These are phyloP conservation scores for Cladosporium sp. DNA, from an alignment of 2,329 filamentous ascomycete species.

Conservation along the genomic window DNA sequence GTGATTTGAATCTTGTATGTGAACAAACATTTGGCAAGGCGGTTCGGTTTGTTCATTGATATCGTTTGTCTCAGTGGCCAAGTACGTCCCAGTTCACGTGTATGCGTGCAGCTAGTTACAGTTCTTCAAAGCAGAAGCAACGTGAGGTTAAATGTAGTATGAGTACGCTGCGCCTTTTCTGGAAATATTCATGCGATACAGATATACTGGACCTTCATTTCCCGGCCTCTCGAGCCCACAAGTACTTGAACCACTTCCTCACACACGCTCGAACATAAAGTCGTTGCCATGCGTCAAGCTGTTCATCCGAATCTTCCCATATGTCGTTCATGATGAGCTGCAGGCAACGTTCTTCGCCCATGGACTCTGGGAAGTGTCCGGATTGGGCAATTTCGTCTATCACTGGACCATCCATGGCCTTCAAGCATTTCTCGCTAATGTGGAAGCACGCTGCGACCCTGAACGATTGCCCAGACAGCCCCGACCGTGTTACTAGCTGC, in stretches of 20 bases:
- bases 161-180: too few relatives aligned
- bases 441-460: neutral
- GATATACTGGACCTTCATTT: neutral
- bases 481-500: neutral
- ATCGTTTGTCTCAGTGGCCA: too few relatives aligned
- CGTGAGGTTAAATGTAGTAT: too few relatives aligned
- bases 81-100: too few relatives aligned
- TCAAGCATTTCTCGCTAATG: neutral
- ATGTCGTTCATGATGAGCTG: neutral
- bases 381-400: neutral
- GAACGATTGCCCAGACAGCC: neutral
- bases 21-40: too few relatives aligned
- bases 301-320: neutral
- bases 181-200: too few relatives aligned
- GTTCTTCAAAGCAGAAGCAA: too few relatives aligned
- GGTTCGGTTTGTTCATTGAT: too few relatives aligned
- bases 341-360: neutral
- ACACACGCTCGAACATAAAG: neutral
- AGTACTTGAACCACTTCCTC: neutral
- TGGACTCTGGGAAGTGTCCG: neutral
- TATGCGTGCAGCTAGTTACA: too few relatives aligned
- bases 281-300: neutral
- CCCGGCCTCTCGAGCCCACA: neutral
- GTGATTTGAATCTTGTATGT: too few relatives aligned
- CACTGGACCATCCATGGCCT: neutral